These are phyloP conservation scores for Oryza nivara DNA, from an alignment of 176 grass and related monocot genomes.

Conservation along the genomic window DNA sequence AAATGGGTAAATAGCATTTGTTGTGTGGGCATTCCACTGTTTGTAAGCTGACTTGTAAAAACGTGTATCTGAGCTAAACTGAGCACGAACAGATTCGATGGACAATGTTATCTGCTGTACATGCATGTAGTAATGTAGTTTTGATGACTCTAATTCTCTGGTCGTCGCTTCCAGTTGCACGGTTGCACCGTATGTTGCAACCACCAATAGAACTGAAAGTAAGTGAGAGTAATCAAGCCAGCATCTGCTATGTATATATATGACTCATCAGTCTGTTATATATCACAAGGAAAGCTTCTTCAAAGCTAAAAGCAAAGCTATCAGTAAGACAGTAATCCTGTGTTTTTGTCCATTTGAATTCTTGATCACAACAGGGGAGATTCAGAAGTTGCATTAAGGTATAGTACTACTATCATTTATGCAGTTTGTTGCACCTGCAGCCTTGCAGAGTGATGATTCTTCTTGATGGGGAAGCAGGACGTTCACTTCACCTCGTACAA, in stretches of 20 bases:
- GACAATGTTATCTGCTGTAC: constrained; percentile 9
- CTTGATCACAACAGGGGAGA: neutral
- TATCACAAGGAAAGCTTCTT: neutral
- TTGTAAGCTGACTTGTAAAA: constrained; percentile 32
- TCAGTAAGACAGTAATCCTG: neutral
- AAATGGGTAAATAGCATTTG: constrained; percentile 38
- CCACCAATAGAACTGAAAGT: neutral
- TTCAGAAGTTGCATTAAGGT: neutral
- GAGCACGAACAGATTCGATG: constrained; percentile 20
- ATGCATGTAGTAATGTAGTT: constrained; percentile 27
- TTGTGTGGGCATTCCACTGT: constrained; percentile 57
- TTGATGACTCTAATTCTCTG: neutral
- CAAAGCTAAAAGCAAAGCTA: neutral
- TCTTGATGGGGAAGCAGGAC: neutral
- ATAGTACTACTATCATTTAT: too few species aligned
- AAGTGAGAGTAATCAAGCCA: neutral
- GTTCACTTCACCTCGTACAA: neutral
- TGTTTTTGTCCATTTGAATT: neutral
- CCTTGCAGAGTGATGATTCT: too few species aligned
- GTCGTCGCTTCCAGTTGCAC: neutral
- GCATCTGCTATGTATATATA: neutral
- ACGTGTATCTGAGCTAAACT: constrained; percentile 17
- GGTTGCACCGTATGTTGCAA: neutral
- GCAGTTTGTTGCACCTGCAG: too few species aligned
- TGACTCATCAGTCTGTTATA: neutral